A percentile compares a stretch with the other conserved stretches of the same genome.
These are phyloP conservation scores for Hericium erinaceus DNA, from an alignment of 768 basidiomycete species.

Conservation along the genomic window DNA sequence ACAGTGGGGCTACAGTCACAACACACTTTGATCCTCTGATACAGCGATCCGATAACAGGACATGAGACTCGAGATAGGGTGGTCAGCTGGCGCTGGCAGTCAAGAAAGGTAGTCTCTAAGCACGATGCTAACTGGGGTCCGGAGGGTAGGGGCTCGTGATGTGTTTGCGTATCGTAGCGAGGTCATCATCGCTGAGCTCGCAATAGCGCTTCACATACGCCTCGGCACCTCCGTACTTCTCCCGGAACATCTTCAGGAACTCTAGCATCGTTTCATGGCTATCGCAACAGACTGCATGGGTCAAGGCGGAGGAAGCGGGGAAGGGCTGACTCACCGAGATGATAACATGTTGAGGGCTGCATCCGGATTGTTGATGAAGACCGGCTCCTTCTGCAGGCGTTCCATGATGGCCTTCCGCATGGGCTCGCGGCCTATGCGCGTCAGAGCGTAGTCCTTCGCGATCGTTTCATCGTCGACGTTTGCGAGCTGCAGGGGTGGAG, in stretches of 20 bases:
- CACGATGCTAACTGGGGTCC: too few relatives aligned
- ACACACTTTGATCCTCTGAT: too few relatives aligned
- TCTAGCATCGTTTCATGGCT: slow-evolving; percentile 74
- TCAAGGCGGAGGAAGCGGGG: background rate
- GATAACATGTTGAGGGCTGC: slow-evolving; percentile 80
- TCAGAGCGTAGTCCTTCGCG: slow-evolving; percentile 69
- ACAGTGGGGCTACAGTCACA: too few relatives aligned
- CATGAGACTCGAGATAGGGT: too few relatives aligned
- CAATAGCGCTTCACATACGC: slow-evolving; percentile 47
- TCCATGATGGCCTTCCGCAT: slow-evolving; percentile 61
- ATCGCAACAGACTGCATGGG: background rate
- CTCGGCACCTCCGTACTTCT: slow-evolving; percentile 62
- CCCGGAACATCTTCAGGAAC: slow-evolving; percentile 49
- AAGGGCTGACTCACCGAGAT: slow-evolving; percentile 45
- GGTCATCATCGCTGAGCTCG: slow-evolving; percentile 55
- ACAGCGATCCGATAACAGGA: too few relatives aligned
- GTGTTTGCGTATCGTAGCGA: slow-evolving; percentile 48
- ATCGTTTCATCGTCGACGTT: slow-evolving; percentile 59
- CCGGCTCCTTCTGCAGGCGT: slow-evolving; percentile 58
- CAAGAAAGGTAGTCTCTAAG: too few relatives aligned
- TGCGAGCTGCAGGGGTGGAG: slow-evolving; percentile 42
- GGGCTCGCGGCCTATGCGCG: slow-evolving; percentile 72
- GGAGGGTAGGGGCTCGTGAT: slow-evolving; percentile 18
- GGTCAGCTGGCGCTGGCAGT: too few relatives aligned
- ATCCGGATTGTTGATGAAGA: slow-evolving; percentile 64